Evolutionary conservation across 1,284 basidiomycete species (phyloP), one percentile per base, ranked within the genome.

Genomic region (Leccinum ponderosum): DNA sequence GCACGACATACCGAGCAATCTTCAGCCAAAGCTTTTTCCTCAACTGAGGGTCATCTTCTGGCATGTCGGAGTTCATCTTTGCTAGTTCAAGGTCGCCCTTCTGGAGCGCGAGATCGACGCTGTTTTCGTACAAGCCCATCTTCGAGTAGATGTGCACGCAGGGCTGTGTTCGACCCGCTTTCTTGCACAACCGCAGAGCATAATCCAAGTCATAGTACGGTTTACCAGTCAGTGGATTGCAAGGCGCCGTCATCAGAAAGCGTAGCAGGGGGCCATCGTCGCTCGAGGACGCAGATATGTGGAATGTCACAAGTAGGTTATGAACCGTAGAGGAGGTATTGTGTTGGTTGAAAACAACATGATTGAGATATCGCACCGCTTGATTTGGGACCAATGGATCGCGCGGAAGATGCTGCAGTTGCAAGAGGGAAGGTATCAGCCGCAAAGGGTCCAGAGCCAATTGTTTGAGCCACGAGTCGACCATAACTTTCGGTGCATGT

Each of bases 151-250:
- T 97, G 69, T 95, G 91, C 48, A 99, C 95, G 73, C 96, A 98
- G 1, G 97, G 88, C 68, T 96, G 93, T 31, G 87, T 93, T 53
- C 93, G 83, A 5, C 88, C 87, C 48, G 90, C 83, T 65, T 87
- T 85, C 70, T 94, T 94, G 79, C 96, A 99, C 52, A 97, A 77
- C 8, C 97, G 87, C 61, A 99, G 75, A 0, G 97, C 97, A 72
- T 98, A 99, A 78, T 99, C 96, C 42, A 99, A 85, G 69, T 99
- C 97, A 72, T 95, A 99, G 75, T 95, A 97, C 1, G 97, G 96
- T 70, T 88, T 89, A 3, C 87, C 87, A 0, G 93, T 93, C 22
- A 92, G 73, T 1, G 94, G 90, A 73, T 98, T 89, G 17, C 87
- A 84, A 1, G 93, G 94, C 1, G 93, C 90, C 0, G 85, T 85